Evolutionary conservation across 305 asterid species (phyloP), one percentile per base, ranked within the genome.

Genomic region (Fraxinus xanthoxyloides): DNA sequence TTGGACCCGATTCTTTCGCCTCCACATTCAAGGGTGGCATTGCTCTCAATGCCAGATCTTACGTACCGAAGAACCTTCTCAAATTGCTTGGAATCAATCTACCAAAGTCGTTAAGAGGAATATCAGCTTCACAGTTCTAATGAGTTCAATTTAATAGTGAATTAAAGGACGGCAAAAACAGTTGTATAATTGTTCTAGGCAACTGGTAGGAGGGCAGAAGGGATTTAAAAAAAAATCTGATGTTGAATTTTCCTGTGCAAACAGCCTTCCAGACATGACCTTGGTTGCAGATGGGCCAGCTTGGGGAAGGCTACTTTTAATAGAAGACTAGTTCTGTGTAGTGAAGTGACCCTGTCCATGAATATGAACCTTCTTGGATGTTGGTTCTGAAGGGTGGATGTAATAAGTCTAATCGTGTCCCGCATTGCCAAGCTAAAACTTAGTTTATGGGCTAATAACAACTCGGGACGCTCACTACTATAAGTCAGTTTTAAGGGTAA

Each of bases 1-100:
- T 87, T 86, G 13, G 82, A 74, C 75, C 98, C 98, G 10, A 85
- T 51, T 78, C 91, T 89, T 12, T 85, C 93, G 24, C 98, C 99
- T 77, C 99, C 99, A 7, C 97, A 85, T 87, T 96, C 99, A 32
- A 96, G 94, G 82, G 93, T 94, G 59, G 99, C 98, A 56, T 97
- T 98, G 83, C 91, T 35, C 40, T 90, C 95, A 43, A 86, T 72
- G 32, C 99, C 99, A 15, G 83, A 67, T 84, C 81, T 90, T 75
- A 96, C 92, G 59, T 92, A 94, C 87, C 77, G 84, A 61, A 96
- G 89, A 81, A 96, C 91, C 93, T 96, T 96, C 46, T 92, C 79
- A 32, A 96, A 96, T 82, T 96, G 98, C 30, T 87, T 91, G 24
- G 87, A 77, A 80, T 96, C 98, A 19, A 89, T 87, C 98, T 96